These are phyloP conservation scores for Penicillium coprophilum DNA, from an alignment of 495 filamentous ascomycete species.

Conservation along the genomic window DNA sequence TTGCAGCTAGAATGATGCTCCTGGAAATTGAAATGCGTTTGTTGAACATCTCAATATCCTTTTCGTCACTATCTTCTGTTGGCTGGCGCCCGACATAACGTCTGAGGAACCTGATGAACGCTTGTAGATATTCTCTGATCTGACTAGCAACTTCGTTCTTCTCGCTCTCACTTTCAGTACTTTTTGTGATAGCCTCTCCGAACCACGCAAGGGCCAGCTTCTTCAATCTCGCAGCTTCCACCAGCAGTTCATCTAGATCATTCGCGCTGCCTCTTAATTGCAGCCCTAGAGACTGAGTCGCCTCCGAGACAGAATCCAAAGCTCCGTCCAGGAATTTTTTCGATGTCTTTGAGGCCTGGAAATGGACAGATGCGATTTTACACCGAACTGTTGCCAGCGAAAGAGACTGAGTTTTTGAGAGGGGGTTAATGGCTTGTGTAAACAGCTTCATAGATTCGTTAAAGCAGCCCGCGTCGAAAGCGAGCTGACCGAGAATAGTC, in stretches of 20 bases:
- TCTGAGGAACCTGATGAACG: constrained; percentile 45
- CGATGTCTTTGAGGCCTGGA: constrained; percentile 37
- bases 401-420: constrained; percentile 38
- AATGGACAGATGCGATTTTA: constrained; percentile 43
- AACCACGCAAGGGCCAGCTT: constrained; percentile 59
- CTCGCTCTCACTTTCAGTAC: constrained; percentile 15
- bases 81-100: constrained; percentile 45
- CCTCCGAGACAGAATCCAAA: constrained; percentile 32
- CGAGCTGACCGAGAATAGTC: constrained; percentile 43
- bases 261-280: constrained; percentile 59
- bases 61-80: constrained; percentile 30
- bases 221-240: constrained; percentile 61
- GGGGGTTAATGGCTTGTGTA: constrained; percentile 32
- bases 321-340: constrained; percentile 22
- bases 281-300: constrained; percentile 53
- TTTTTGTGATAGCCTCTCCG: constrained; percentile 38
- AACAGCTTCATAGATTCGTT: constrained; percentile 46
- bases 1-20: constrained; percentile 41
- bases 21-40: constrained; percentile 33
- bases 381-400: constrained; percentile 41
- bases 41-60: constrained; percentile 33
- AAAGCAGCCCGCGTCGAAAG: constrained; percentile 45
- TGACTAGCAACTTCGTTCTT: constrained; percentile 24
- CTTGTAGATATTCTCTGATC: constrained; percentile 41
- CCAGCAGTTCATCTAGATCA: constrained; percentile 70